Conservation (phyloP, 768 basidiomycete genomes). For the Russula sp. region DNA sequence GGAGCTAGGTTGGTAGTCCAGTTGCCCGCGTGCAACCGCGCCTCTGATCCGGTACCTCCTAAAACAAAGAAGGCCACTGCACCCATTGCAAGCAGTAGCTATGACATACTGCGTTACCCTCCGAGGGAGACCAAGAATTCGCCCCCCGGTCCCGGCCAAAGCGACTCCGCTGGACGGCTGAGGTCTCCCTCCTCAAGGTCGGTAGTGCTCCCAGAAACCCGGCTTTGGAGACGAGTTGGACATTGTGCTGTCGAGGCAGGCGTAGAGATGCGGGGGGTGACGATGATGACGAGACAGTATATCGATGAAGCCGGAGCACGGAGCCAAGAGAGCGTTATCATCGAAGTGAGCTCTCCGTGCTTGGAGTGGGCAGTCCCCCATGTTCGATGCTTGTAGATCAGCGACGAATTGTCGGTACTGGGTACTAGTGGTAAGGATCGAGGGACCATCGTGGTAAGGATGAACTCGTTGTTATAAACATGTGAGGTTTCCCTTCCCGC, state of each 20-base stretch:
- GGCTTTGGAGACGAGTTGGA: not conserved
- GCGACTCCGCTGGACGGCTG: not conserved
- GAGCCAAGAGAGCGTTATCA: too few relatives aligned
- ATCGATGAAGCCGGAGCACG: too few relatives aligned
- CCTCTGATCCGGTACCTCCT: constrained; percentile 48
- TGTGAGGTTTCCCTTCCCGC: not conserved
- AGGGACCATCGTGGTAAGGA: too few relatives aligned
- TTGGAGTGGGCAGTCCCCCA: too few relatives aligned
- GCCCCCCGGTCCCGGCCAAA: constrained; percentile 3
- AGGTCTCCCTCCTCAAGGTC: not conserved
- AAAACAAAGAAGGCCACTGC: constrained; percentile 47
- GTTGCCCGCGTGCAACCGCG: constrained; percentile 43
- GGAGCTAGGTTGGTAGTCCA: constrained; percentile 36
- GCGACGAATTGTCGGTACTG: too few relatives aligned
- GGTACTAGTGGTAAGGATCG: too few relatives aligned
- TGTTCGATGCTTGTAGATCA: too few relatives aligned
- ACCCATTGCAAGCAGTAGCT: constrained; percentile 41
- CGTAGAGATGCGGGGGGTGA: too few relatives aligned
- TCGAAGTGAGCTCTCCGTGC: too few relatives aligned
- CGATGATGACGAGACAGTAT: too few relatives aligned
- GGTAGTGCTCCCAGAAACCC: not conserved
- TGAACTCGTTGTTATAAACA: too few relatives aligned
- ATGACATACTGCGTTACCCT: constrained; percentile 53
- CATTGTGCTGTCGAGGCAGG: not conserved
- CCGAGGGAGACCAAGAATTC: constrained; percentile 31